Evolutionary conservation across 768 basidiomycete genomes (phyloP).

Genomic region (Rhizopogon vinicolor): DNA sequence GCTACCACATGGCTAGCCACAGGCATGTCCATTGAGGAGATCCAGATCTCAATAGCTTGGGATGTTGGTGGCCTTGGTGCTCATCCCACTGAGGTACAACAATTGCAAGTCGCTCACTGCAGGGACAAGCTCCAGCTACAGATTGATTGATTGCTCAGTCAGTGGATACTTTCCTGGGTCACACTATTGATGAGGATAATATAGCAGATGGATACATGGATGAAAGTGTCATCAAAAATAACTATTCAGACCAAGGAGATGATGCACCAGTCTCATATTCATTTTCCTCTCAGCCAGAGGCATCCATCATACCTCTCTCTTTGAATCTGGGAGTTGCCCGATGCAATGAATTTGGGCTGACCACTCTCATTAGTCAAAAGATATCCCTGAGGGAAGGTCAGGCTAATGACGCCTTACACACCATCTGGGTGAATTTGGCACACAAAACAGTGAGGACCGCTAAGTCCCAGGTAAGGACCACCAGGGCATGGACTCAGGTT

Average conservation of each 20-base stretch:
- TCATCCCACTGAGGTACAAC: background rate
- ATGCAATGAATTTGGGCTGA: background rate
- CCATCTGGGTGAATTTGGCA: background rate
- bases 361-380: slow-evolving; percentile 1
- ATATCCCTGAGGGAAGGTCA: slow-evolving; percentile 4
- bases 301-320: background rate
- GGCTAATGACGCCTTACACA: slow-evolving; percentile 12
- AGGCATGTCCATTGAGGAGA: background rate
- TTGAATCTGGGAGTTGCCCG: background rate
- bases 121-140: too few species aligned
- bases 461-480: background rate
- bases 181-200: too few species aligned
- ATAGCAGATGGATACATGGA: too few species aligned
- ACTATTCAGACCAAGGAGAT: too few species aligned
- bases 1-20: background rate
- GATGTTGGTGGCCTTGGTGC: too few species aligned
- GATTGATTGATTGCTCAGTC: too few species aligned
- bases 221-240: too few species aligned
- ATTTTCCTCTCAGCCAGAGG: too few species aligned
- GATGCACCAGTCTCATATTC: too few species aligned
- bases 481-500: background rate
- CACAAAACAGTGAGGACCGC: slow-evolving; percentile 6
- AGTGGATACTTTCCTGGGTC: too few species aligned
- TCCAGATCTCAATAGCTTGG: background rate
- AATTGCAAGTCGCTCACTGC: background rate